Evolutionary conservation across 2,329 filamentous ascomycete genomes (phyloP).

Genomic region (Delphinella strobiligena): DNA sequence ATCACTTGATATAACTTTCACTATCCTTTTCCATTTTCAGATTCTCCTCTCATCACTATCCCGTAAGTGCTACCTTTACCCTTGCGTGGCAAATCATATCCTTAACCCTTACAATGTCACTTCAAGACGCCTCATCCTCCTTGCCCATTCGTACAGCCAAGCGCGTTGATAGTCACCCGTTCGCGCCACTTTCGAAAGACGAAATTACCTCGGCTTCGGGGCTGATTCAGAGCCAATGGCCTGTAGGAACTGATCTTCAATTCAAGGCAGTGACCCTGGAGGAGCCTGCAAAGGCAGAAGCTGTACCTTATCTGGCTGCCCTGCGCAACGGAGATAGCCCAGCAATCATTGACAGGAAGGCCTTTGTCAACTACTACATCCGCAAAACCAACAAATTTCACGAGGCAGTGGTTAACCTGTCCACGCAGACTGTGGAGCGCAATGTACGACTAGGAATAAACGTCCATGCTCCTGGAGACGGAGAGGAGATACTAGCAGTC

Average conservation of each 20-base stretch:
- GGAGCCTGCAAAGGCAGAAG: conserved; percentile 11
- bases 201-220: conserved; percentile 43
- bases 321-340: conserved; percentile 38
- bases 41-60: neutral
- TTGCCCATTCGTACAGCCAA: conserved; percentile 15
- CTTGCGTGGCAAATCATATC: too few species aligned
- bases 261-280: conserved; percentile 52
- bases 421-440: conserved; percentile 37
- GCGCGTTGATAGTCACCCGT: conserved; percentile 35
- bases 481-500: conserved; percentile 47
- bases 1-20: neutral
- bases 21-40: neutral
- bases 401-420: conserved; percentile 47
- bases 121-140: conserved; percentile 4
- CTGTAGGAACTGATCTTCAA: conserved; percentile 41
- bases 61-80: too few species aligned
- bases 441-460: conserved; percentile 48
- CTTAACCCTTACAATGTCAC: conserved; percentile 3
- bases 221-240: conserved; percentile 44
- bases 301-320: conserved; percentile 11
- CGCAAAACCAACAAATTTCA: conserved; percentile 53
- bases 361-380: conserved; percentile 47
- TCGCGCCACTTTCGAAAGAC: conserved; percentile 45
- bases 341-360: conserved; percentile 42
- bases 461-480: conserved; percentile 45